Evolutionary conservation across 2,329 filamentous ascomycete genomes (phyloP).

Genomic region (Capronia americana): DNA sequence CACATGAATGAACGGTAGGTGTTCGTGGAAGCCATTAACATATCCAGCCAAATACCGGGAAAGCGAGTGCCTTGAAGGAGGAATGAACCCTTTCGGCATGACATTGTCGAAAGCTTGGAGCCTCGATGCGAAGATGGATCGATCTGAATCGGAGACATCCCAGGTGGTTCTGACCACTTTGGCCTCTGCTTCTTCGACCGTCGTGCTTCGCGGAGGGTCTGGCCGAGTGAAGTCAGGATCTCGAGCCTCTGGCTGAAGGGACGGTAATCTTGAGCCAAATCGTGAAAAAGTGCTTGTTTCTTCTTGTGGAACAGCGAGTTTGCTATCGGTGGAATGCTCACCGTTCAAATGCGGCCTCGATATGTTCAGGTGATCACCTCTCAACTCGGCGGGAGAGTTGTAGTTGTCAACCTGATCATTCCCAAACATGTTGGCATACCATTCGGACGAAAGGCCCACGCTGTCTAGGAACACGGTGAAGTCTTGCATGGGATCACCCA

Average conservation of each 20-base stretch:
- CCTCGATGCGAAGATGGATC: conserved; percentile 53
- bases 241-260: conserved; percentile 54
- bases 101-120: conserved; percentile 55
- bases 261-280: conserved; percentile 56
- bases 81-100: conserved; percentile 54
- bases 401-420: conserved; percentile 46
- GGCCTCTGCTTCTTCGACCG: conserved; percentile 46
- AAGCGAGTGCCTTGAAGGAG: conserved; percentile 57
- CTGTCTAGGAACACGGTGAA: conserved; percentile 57
- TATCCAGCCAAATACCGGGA: conserved; percentile 60
- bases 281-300: conserved; percentile 53
- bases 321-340: conserved; percentile 49
- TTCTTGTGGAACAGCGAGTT: conserved; percentile 48
- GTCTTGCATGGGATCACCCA: conserved; percentile 57
- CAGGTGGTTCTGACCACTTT: conserved; percentile 51
- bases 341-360: conserved; percentile 48
- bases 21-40: conserved; percentile 58
- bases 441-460: conserved; percentile 57
- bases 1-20: conserved; percentile 60
- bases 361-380: conserved; percentile 44
- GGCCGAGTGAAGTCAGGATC: conserved; percentile 47
- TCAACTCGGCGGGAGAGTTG: conserved; percentile 46
- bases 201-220: conserved; percentile 48
- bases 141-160: conserved; percentile 56
- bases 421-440: conserved; percentile 55